These are phyloP conservation scores for Dispira simplex DNA, from an alignment of 192 early-diverging fungal genomes.

Conservation along the genomic window DNA sequence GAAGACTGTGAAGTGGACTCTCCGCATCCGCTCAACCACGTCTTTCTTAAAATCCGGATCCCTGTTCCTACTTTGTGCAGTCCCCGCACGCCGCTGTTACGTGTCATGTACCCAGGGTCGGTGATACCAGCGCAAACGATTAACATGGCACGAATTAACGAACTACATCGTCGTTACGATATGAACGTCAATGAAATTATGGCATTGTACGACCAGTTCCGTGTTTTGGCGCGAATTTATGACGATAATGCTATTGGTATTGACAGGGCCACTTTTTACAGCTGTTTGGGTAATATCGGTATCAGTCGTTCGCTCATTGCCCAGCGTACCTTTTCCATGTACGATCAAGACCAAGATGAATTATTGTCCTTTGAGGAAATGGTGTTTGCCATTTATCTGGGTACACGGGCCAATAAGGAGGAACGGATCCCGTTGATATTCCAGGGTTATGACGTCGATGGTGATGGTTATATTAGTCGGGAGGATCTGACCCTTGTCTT, in stretches of 20 bases:
- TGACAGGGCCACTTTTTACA: slow-evolving; percentile 59
- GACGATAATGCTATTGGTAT: slow-evolving; percentile 45
- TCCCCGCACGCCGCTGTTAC: slow-evolving; percentile 50
- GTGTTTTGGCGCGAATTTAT: slow-evolving; percentile 54
- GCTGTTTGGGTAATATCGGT: slow-evolving; percentile 75
- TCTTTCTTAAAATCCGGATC: slow-evolving; percentile 81
- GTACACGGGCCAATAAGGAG: slow-evolving; percentile 77
- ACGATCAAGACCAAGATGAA: slow-evolving; percentile 69
- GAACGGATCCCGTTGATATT: slow-evolving; percentile 81
- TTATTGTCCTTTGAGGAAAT: slow-evolving; percentile 72
- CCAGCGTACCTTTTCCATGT: slow-evolving; percentile 75
- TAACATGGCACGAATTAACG: slow-evolving; percentile 3
- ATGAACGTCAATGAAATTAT: slow-evolving; percentile 71
- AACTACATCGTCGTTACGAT: slow-evolving; percentile 15
- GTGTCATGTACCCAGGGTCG: slow-evolving; percentile 62
- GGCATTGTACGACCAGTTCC: slow-evolving; percentile 78
- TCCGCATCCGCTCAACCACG: slow-evolving; percentile 62
- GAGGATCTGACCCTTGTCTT: slow-evolving; percentile 79
- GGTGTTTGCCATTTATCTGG: slow-evolving; percentile 59
- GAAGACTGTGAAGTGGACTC: slow-evolving; percentile 77
- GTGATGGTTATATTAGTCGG: slow-evolving; percentile 66
- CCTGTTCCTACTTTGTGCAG: slow-evolving; percentile 85
- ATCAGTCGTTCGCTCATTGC: slow-evolving; percentile 72
- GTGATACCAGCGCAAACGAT: slow-evolving; percentile 14
- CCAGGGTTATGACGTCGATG: slow-evolving; percentile 82